These are phyloP conservation scores for Mucor piriformis DNA, from an alignment of 371 early-diverging fungal species.

Conservation along the genomic window DNA sequence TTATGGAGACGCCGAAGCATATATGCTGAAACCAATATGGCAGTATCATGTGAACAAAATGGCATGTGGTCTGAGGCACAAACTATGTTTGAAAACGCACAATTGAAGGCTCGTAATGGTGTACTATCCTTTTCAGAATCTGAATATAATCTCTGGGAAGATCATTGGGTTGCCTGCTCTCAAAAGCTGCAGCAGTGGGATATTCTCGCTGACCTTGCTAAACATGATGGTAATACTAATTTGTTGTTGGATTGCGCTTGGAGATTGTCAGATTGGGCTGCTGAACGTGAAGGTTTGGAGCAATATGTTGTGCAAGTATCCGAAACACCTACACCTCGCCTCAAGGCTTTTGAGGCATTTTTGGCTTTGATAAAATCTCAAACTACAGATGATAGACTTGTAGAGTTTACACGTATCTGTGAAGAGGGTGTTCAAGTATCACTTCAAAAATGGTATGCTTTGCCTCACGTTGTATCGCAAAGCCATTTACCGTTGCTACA, in stretches of 20 bases:
- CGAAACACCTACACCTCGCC: constrained; percentile 69
- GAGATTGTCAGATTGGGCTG: constrained; percentile 91
- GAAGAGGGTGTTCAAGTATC: constrained; percentile 91
- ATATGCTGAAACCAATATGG: constrained; percentile 94
- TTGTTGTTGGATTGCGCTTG: constrained; percentile 90
- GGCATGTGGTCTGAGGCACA: constrained; percentile 96
- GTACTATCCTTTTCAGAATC: constrained; percentile 91
- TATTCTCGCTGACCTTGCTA: constrained; percentile 89
- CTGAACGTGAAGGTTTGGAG: constrained; percentile 76
- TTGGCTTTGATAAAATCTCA: constrained; percentile 72
- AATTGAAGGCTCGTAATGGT: constrained; percentile 89
- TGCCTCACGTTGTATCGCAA: constrained; percentile 83
- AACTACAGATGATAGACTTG: constrained; percentile 63
- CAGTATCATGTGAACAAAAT: constrained; percentile 92
- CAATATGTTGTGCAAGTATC: constrained; percentile 61
- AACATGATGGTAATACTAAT: constrained; percentile 84
- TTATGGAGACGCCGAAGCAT: constrained; percentile 91
- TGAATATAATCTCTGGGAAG: constrained; percentile 97
- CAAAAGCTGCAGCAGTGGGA: constrained; percentile 99
- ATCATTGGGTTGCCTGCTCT: constrained; percentile 94
- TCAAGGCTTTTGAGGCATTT: constrained; percentile 89
- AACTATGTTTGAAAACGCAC: constrained; percentile 91
- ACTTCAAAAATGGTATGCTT: constrained; percentile 82
- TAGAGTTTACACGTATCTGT: constrained; percentile 80
- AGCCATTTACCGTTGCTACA: constrained; percentile 89